Evolutionary conservation across 2,329 filamentous ascomycete species (phyloP).

Genomic region (Chaetomiaceae sp.): DNA sequence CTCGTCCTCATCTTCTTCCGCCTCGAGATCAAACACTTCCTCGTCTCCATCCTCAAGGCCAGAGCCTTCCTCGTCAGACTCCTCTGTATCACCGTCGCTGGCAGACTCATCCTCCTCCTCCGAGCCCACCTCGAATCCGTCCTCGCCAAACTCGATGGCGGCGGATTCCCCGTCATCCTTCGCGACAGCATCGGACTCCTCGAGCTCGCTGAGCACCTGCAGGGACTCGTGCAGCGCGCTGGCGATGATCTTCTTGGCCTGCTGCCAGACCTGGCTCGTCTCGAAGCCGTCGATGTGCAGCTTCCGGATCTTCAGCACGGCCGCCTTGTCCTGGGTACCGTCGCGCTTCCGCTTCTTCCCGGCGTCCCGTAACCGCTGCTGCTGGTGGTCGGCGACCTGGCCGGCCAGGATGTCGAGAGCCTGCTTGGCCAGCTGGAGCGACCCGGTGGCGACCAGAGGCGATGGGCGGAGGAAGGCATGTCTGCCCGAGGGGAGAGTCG

Average conservation of each 20-base stretch:
- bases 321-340: constrained; percentile 38
- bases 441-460: constrained; percentile 59
- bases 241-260: constrained; percentile 75
- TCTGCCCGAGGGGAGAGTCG: constrained; percentile 55
- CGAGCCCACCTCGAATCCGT: constrained; percentile 35
- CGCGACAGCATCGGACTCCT: constrained; percentile 49
- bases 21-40: constrained; percentile 41
- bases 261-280: constrained; percentile 88
- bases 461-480: constrained; percentile 75
- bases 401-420: constrained; percentile 74
- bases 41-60: constrained; percentile 27
- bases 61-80: constrained; percentile 20
- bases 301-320: constrained; percentile 71
- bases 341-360: constrained; percentile 68
- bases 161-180: constrained; percentile 10
- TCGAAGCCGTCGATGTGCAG: constrained; percentile 85
- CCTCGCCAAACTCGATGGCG: constrained; percentile 22
- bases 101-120: constrained; percentile 14
- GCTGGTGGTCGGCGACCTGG: constrained; percentile 68
- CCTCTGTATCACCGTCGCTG: constrained; percentile 22
- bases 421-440: constrained; percentile 71
- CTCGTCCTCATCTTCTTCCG: constrained; percentile 31
- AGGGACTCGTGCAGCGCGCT: constrained; percentile 48
- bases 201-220: constrained; percentile 44
- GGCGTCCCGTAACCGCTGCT: constrained; percentile 58